Base-by-base conservation (phyloP, 2,329 filamentous ascomycete genomes). In the Epicoccum nigrum region DNA sequence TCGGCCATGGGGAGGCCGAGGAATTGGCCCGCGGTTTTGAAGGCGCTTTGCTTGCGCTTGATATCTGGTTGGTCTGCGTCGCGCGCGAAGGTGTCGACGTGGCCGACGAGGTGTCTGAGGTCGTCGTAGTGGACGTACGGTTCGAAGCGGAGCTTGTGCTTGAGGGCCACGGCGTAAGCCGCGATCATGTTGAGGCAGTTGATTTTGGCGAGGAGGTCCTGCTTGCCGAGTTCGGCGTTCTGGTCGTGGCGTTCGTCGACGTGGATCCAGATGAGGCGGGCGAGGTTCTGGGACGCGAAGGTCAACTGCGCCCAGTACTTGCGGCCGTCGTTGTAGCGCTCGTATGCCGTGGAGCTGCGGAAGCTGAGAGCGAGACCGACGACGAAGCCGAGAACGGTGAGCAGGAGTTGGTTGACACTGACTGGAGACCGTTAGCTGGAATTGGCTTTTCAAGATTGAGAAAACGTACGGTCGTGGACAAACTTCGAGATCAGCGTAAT, bases 181-280 rank as follows among this genome's bases (percentile, higher is more conserved):
- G 90, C 81, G 56, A 94, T 81, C 11, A 94, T 79, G 70, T 94
- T 93, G 71, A 93, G 83, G 21, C 58, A 64, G 47, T 56, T 62
- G 41, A 90, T 70, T 73, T 92, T 93, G 43, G 78, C 81, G 2
- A 93, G 78, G 0, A 92, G 65, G 55, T 88, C 85, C 37, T 87
- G 79, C 61, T 89, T 90, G 7, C 80, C 79, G 5, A 78, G 47
- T 42, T 81, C 75, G 7, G 59, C 46, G 21, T 79, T 77, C n/a
- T 52, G 54, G 62, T 78, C 74, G 31, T 67, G 61, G 9, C 87
- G 77, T 67, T 89, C 88, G 2, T 77, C 70, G 5, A 83, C 80
- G 62, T 96, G 89, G 31, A 96, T 81, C 92, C 92, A 96, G 67
- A 94, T 90, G n/a, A 89, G 78, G n/a, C 92, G 86, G 4, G 83